Evolutionary conservation across 2,329 filamentous ascomycete species (phyloP), one percentile per base, ranked within the genome.

Genomic region (Diaporthe citrichinensis): DNA sequence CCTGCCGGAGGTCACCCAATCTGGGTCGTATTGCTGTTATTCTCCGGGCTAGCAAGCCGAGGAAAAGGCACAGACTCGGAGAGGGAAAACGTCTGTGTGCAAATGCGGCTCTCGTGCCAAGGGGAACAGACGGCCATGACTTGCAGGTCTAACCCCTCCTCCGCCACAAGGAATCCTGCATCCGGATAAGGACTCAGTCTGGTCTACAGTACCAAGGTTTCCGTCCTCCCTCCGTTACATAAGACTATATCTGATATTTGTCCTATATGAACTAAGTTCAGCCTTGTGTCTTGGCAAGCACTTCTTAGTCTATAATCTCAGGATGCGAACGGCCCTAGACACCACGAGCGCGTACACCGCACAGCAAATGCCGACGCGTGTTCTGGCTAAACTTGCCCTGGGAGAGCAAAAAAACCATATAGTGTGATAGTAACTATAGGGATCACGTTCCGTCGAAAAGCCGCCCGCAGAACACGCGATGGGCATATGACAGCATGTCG

Each of bases 61-160:
- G 58, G 12, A 44, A 73, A 46, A 34, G 71, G 51, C 36, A 73
- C 34, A 73, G 49, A 55, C 58, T n/a, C 46, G 5, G 20, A 20
- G 71, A 34, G 71, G 12, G n/a, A 28, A 65, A 73, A 44, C 36
- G 71, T 73, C 71, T 73, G 71, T 73, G 71, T 61, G 71, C 71
- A 73, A 34, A 73, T 73, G 71, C 71, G 71, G 71, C 71, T 73
- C 71, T 51, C 51, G 46, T 65, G 46, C 58, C 58, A 41, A 53
- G 36, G 36, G 46, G 41, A n/a, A 51, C 57, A 31, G 58, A 14
- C 58, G 23, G 46, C 55, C 71, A 53, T 41, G 49, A 15, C 51
- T 34, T 39, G 58, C 31, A 61, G 39, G 46, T 34, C 62, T 31
- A 68, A 68, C 28, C 62, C 44, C 62, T 68, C 46, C 31, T 49